phyloP scores from a whole-genome alignment of 306 rosid species.

The Abrus pulchellus region DNA sequence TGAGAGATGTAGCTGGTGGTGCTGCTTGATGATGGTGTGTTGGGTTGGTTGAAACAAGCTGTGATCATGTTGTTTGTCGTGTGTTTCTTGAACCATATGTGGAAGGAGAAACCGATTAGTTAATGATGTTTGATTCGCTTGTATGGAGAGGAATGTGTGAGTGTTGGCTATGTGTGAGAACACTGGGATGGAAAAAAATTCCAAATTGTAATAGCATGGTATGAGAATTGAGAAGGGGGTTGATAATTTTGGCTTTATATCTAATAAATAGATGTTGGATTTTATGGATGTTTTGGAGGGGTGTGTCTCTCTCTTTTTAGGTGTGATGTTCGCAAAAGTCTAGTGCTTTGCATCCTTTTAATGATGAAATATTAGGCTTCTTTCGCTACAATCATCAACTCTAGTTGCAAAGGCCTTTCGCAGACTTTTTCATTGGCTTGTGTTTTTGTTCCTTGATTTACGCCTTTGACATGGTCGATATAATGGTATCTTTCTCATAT shows the following conservation, averaged over 20 bases:
- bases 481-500: slow-evolving; percentile 38
- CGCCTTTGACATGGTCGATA: slow-evolving; percentile 62
- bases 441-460: slow-evolving; percentile 62
- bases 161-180: not conserved
- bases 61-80: slow-evolving; percentile 63
- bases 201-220: not conserved
- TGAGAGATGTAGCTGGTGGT: slow-evolving; percentile 1
- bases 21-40: slow-evolving; percentile 51
- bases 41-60: slow-evolving; percentile 83
- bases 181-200: not conserved
- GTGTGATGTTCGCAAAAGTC: slow-evolving; percentile 38
- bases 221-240: not conserved
- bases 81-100: not conserved
- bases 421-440: slow-evolving; percentile 44
- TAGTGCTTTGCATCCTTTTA: slow-evolving; percentile 39
- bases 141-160: not conserved
- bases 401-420: slow-evolving; percentile 46
- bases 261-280: not conserved
- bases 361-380: slow-evolving; percentile 52
- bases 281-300: not conserved
- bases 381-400: slow-evolving; percentile 52
- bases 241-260: slow-evolving; percentile 24
- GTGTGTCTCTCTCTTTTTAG: not conserved
- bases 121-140: not conserved
- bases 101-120: not conserved